Percentiles rank a stretch among this genome's conserved stretches.
Conservation (phyloP, 2,329 filamentous ascomycete genomes). For the Xylariales sp. region DNA sequence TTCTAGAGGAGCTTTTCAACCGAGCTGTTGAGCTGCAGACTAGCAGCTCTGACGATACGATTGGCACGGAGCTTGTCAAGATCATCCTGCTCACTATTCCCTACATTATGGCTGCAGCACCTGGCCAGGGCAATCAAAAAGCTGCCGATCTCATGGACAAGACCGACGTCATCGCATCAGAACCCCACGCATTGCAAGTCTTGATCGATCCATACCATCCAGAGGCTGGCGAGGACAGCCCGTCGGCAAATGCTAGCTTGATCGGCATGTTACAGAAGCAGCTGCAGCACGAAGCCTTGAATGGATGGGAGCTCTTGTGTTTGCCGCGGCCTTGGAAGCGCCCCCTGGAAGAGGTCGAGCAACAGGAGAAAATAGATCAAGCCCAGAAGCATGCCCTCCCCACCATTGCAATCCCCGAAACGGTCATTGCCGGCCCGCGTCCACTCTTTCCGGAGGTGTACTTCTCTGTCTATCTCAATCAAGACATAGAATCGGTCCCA, state of each 20-base stretch:
- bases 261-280: slow-evolving; percentile 83
- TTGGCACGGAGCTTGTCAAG: slow-evolving; percentile 86
- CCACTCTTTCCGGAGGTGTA: slow-evolving; percentile 89
- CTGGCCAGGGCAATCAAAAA: slow-evolving; percentile 61
- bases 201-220: slow-evolving; percentile 81
- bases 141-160: slow-evolving; percentile 81
- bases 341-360: slow-evolving; percentile 55
- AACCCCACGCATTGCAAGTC: slow-evolving; percentile 78
- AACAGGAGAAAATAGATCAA: slow-evolving; percentile 53
- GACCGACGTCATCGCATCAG: slow-evolving; percentile 89
- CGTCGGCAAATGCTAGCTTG: slow-evolving; percentile 61
- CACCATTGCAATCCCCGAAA: slow-evolving; percentile 67
- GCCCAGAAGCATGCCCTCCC: slow-evolving; percentile 76
- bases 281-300: slow-evolving; percentile 70
- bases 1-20: slow-evolving; percentile 86
- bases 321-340: slow-evolving; percentile 66
- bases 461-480: slow-evolving; percentile 84
- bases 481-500: slow-evolving; percentile 87
- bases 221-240: slow-evolving; percentile 57
- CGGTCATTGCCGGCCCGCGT: slow-evolving; percentile 68
- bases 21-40: slow-evolving; percentile 92
- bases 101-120: slow-evolving; percentile 75
- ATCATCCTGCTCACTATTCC: slow-evolving; percentile 93
- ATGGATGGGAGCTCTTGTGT: slow-evolving; percentile 69
- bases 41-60: slow-evolving; percentile 82